phyloP scores from a whole-genome alignment of 441 rosid species.

The Hura crepitans region DNA sequence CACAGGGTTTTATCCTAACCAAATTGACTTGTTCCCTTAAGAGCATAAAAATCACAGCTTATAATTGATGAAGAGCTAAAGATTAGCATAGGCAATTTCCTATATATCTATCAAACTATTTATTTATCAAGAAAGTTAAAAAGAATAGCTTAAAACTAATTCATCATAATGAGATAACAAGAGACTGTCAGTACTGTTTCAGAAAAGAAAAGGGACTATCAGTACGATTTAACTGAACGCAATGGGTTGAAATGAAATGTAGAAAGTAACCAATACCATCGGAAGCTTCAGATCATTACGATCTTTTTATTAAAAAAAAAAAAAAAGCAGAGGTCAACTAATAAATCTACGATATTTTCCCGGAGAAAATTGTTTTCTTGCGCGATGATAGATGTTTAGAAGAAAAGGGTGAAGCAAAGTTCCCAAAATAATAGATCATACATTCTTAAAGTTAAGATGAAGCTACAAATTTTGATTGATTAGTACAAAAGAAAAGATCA shows the following conservation, averaged over 20 bases:
- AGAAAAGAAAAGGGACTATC: too few species aligned
- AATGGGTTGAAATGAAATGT: too few species aligned
- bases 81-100: neutral
- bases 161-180: too few species aligned
- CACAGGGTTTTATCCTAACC: too few species aligned
- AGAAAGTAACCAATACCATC: neutral
- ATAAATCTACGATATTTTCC: too few species aligned
- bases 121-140: neutral
- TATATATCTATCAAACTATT: neutral
- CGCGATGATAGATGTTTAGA: neutral
- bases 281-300: neutral
- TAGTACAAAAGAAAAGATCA: neutral
- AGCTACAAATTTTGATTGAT: neutral
- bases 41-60: neutral
- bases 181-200: too few species aligned
- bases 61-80: neutral
- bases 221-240: too few species aligned
- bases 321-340: neutral
- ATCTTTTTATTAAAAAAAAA: neutral
- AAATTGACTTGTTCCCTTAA: neutral
- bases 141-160: neutral
- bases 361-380: neutral
- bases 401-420: neutral
- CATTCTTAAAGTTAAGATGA: neutral
- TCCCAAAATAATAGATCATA: neutral